Conservation (phyloP, 768 basidiomycete species). For the Ramaria sp. region DNA sequence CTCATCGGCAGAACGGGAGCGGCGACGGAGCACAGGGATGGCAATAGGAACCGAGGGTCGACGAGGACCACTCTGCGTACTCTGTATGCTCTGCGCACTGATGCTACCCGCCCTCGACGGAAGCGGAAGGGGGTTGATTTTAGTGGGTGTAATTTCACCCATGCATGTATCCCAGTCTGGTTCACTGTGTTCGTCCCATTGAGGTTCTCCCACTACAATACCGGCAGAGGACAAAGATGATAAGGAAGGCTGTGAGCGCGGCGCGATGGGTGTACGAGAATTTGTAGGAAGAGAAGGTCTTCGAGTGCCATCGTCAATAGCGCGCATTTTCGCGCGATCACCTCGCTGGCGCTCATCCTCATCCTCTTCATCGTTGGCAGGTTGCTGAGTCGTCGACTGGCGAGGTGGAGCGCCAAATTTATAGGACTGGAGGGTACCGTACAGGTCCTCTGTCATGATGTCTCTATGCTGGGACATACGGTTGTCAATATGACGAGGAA, state of each 20-base stretch:
- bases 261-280: background rate
- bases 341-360: slow-evolving; percentile 5
- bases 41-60: background rate
- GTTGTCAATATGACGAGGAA: slow-evolving; percentile 1
- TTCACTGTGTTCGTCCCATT: slow-evolving; percentile 5
- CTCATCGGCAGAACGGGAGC: slow-evolving; percentile 8
- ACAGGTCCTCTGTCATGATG: slow-evolving; percentile 2
- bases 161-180: slow-evolving; percentile 3
- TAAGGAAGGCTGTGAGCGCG: background rate
- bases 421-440: background rate
- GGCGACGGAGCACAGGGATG: background rate
- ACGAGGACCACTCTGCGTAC: background rate
- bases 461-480: background rate
- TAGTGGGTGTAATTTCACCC: background rate
- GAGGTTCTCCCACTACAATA: slow-evolving; percentile 1
- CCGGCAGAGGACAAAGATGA: background rate
- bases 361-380: background rate
- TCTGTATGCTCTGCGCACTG: background rate
- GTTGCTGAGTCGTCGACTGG: background rate
- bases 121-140: background rate
- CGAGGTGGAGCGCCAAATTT: slow-evolving; percentile 1
- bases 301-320: background rate
- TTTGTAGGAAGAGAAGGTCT: slow-evolving; percentile 1
- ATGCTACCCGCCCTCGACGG: background rate
- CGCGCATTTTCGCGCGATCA: slow-evolving; percentile 4